Base-by-base conservation (phyloP, 495 filamentous ascomycete genomes). In the Penicillium tannophilum region DNA sequence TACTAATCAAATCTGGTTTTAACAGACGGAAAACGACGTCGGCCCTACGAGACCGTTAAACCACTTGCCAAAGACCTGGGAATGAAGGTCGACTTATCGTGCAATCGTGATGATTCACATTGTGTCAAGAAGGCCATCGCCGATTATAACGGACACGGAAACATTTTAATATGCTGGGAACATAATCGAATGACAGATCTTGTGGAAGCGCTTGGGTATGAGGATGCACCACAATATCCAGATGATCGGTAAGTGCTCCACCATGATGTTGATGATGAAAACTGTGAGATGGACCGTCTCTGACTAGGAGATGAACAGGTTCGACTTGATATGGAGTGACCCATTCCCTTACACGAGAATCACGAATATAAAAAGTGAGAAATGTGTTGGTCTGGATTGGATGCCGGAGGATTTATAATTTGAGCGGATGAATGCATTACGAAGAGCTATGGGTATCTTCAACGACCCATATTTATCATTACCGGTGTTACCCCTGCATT, bases 111-210 rank as follows among this genome's bases (percentile, higher is more conserved):
- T 52, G 79, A 84, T 54, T 45, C 60, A 0, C 53, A 74, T 28
- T 80, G 73, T 39, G 80, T 81, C 16, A 67, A 67, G 48, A 58
- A 77, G 7, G 69, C 66, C 0, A 73, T 81, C 6, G 64, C 79
- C 6, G 51, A 47, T 9, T 83, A 80, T 31, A 12, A 61, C 0
- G 80, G 81, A 4, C 54, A 62, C 1, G 79, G 78, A 26, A 84
- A 84, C 59, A 75, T 84, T 16, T 62, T 84, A 6, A 74, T 84
- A 43, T 84, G 79, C 71, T 84, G 81, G 81, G 74, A 84, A 53
- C 79, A 84, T 63, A 63, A 68, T 14, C 52, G 61, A 30, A 63
- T 80, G 59, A 73, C 67, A 17, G 72, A 78, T 56, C 74, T 82
- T 42, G 70, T 72, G 3, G 61, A 77, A 56, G 59, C 65, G 33